Evolutionary conservation across 1,284 basidiomycete genomes (phyloP).

Genomic region (Sanghuangporus weigelae): DNA sequence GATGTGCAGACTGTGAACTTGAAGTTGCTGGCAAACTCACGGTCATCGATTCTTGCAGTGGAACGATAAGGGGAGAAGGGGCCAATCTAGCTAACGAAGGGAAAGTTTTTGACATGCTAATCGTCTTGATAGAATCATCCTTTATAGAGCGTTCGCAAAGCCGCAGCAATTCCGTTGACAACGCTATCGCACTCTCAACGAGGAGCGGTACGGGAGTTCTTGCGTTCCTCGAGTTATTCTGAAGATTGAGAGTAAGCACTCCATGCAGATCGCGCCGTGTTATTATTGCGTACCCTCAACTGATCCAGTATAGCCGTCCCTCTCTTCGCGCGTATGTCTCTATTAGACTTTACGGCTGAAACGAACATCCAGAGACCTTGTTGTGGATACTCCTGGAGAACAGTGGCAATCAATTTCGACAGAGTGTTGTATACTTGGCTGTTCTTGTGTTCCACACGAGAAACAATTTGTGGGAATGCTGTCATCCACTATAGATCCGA

Average conservation of each 20-base stretch:
- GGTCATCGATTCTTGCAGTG: constrained; percentile 90
- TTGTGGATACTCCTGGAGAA: constrained; percentile 81
- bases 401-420: constrained; percentile 64
- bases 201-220: constrained; percentile 43
- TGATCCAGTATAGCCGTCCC: constrained; percentile 63
- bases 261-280: neutral
- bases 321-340: constrained; percentile 53
- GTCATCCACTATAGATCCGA: constrained; percentile 78
- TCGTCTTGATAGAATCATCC: constrained; percentile 38
- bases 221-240: constrained; percentile 37
- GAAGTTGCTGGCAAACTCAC: constrained; percentile 80
- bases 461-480: constrained; percentile 96
- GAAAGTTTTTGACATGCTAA: constrained; percentile 66
- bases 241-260: neutral
- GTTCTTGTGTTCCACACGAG: constrained; percentile 83
- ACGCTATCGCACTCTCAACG: constrained; percentile 48
- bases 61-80: constrained; percentile 75
- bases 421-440: constrained; percentile 64
- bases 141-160: constrained; percentile 59
- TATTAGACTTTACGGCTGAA: constrained; percentile 84
- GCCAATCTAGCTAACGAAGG: constrained; percentile 53
- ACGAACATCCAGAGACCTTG: constrained; percentile 95
- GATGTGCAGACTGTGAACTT: constrained; percentile 58
- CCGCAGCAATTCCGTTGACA: constrained; percentile 65
- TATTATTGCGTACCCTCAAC: constrained; percentile 46